Conservation (phyloP, 495 filamentous ascomycete species). For the Penicillium silybi region DNA sequence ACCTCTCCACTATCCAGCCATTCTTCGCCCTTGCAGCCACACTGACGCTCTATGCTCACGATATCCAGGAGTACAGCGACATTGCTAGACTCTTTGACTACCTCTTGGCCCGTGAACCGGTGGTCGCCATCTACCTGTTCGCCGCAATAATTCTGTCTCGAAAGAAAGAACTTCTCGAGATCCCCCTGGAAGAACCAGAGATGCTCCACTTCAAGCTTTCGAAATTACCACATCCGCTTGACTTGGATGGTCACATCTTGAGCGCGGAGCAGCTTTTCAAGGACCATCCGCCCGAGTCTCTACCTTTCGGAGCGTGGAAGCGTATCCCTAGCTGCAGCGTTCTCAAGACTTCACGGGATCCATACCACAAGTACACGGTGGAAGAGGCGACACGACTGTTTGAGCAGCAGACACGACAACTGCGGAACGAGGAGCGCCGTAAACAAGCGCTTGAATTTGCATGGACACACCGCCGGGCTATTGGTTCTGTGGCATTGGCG, state of each 20-base stretch:
- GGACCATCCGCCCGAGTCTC: constrained; percentile 65
- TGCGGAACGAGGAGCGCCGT: constrained; percentile 57
- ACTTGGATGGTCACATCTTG: constrained; percentile 72
- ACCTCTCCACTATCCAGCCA: constrained; percentile 73
- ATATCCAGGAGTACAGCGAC: constrained; percentile 83
- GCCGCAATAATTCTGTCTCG: constrained; percentile 80
- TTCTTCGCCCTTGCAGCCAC: constrained; percentile 91
- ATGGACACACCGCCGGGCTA: constrained; percentile 58
- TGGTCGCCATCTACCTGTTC: constrained; percentile 86
- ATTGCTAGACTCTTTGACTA: constrained; percentile 90
- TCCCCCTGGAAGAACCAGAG: constrained; percentile 80
- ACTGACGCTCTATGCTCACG: constrained; percentile 92
- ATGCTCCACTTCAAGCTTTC: constrained; percentile 88
- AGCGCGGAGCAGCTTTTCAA: constrained; percentile 59
- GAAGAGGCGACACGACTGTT: constrained; percentile 62
- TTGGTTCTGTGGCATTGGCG: constrained; percentile 56
- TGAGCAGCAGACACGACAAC: constrained; percentile 60
- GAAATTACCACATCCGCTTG: constrained; percentile 79
- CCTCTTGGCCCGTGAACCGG: constrained; percentile 76
- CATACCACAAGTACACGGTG: constrained; percentile 45
- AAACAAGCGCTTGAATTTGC: constrained; percentile 49
- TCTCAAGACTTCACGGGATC: constrained; percentile 70
- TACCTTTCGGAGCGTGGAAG: constrained; percentile 63
- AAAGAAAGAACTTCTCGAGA: constrained; percentile 75
- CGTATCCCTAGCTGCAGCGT: constrained; percentile 70